Conservation (phyloP, 73 alveolate genomes). For the Paramecium sexaurelia region DNA sequence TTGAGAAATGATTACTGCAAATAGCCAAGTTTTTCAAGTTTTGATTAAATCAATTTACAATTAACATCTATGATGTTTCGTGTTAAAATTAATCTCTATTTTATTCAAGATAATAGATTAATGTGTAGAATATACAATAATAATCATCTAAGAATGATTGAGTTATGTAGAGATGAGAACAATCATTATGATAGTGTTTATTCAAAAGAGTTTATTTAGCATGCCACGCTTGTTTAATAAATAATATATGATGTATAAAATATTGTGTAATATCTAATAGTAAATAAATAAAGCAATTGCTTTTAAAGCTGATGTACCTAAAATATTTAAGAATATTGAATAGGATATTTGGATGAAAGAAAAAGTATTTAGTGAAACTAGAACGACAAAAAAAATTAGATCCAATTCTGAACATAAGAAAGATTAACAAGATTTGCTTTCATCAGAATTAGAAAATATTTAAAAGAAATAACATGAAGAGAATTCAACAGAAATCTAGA, state of each 20-base stretch:
- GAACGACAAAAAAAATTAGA: not conserved
- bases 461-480: not conserved
- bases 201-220: not conserved
- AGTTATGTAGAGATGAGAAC: constrained; percentile 53
- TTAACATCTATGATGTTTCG: constrained; percentile 53
- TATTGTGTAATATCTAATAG: not conserved
- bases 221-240: constrained; percentile 40
- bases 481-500: not conserved
- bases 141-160: constrained; percentile 52
- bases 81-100: not conserved
- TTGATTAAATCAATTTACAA: constrained; percentile 29
- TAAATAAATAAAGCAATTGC: not conserved
- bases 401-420: constrained; percentile 14
- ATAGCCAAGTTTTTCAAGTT: constrained; percentile 16
- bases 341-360: constrained; percentile 34
- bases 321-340: constrained; percentile 28
- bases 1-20: constrained; percentile 28
- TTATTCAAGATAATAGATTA: not conserved
- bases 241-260: constrained; percentile 12
- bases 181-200: constrained; percentile 45
- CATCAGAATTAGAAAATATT: constrained; percentile 41
- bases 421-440: not conserved
- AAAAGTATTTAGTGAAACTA: not conserved
- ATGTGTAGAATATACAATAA: constrained; percentile 20
- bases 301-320: not conserved